Evolutionary conservation across 164 flowering plant genomes (phyloP).

Genomic region (Magnolia kwangsiensis): DNA sequence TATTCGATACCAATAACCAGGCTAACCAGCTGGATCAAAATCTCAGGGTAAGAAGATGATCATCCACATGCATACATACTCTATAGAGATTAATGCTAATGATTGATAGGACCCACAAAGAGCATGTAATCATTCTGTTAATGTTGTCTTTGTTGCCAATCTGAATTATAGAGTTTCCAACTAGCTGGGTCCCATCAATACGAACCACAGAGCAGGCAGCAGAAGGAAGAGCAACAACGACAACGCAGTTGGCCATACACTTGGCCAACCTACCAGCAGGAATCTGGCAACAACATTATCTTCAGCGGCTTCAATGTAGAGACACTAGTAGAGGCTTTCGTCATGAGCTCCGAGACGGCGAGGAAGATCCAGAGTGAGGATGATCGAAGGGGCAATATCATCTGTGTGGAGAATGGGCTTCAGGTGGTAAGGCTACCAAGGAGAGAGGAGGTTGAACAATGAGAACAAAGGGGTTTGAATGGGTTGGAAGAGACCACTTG

Average conservation of each 20-base stretch:
- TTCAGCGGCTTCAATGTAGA: constrained; percentile 24
- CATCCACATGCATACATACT: too few species aligned
- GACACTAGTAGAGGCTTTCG: constrained; percentile 22
- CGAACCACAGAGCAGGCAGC: too few species aligned
- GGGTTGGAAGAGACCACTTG: constrained; percentile 41
- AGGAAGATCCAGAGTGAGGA: constrained; percentile 16
- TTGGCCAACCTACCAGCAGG: not conserved
- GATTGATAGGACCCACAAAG: too few species aligned
- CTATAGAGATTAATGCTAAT: too few species aligned
- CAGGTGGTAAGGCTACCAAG: constrained; percentile 17
- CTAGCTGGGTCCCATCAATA: too few species aligned
- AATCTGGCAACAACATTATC: constrained; percentile 7
- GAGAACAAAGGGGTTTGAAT: constrained; percentile 10
- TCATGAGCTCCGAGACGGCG: constrained; percentile 18
- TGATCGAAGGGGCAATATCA: constrained; percentile 18
- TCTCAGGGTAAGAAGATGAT: constrained; percentile 33
- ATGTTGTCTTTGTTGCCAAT: too few species aligned
- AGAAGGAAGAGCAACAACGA: too few species aligned
- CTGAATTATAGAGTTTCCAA: too few species aligned
- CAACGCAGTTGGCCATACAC: not conserved
- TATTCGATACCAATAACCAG: constrained; percentile 35
- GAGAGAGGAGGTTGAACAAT: constrained; percentile 1
- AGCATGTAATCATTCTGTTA: not conserved
- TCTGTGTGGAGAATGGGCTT: constrained; percentile 18
- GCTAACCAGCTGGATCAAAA: constrained; percentile 46